A percentile compares a stretch with the other conserved stretches of the same genome.
Evolutionary conservation across 2,329 filamentous ascomycete genomes (phyloP).

Genomic region (Alternaria angustiovoidea): DNA sequence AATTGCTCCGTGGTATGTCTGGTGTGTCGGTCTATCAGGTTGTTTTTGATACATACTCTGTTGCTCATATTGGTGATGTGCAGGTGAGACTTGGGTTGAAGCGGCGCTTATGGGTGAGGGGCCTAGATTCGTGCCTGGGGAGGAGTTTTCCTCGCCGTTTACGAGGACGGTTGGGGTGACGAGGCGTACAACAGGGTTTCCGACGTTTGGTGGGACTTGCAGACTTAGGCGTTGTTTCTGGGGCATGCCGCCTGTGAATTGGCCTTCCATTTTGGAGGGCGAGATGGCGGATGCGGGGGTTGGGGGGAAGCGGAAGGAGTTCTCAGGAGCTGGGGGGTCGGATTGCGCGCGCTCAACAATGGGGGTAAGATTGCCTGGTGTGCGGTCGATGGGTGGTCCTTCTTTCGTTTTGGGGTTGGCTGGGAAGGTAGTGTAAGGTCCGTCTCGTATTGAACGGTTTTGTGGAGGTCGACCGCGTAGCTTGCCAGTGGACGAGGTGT

Average conservation of each 20-base stretch:
- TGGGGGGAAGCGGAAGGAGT: slow-evolving; percentile 50
- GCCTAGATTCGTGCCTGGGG: slow-evolving; percentile 32
- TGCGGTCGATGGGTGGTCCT: slow-evolving; percentile 57
- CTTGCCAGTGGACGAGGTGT: slow-evolving; percentile 70
- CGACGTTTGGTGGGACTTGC: slow-evolving; percentile 68
- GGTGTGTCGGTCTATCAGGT: slow-evolving; percentile 28
- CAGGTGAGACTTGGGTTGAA: slow-evolving; percentile 29
- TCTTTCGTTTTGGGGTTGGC: slow-evolving; percentile 63
- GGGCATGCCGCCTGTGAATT: slow-evolving; percentile 27
- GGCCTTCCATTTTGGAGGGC: slow-evolving; percentile 34
- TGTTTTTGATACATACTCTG: slow-evolving; percentile 22
- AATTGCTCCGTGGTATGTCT: slow-evolving; percentile 33
- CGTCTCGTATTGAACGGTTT: slow-evolving; percentile 70
- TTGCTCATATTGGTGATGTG: slow-evolving; percentile 28
- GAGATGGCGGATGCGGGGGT: slow-evolving; percentile 51
- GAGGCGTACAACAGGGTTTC: slow-evolving; percentile 65
- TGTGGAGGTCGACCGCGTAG: slow-evolving; percentile 81
- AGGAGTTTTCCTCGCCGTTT: slow-evolving; percentile 56
- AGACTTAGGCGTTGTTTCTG: slow-evolving; percentile 64
- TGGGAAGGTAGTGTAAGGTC: slow-evolving; percentile 74
- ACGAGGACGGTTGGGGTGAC: slow-evolving; percentile 67
- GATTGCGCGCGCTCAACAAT: slow-evolving; percentile 55
- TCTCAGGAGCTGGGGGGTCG: slow-evolving; percentile 47
- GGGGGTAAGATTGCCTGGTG: slow-evolving; percentile 53
- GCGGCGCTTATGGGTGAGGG: slow-evolving; percentile 35